Percentiles rank a stretch among this genome's conserved stretches.
phyloP scores from a whole-genome alignment of 2,329 filamentous ascomycete genomes.

The Geosmithia morbida region DNA sequence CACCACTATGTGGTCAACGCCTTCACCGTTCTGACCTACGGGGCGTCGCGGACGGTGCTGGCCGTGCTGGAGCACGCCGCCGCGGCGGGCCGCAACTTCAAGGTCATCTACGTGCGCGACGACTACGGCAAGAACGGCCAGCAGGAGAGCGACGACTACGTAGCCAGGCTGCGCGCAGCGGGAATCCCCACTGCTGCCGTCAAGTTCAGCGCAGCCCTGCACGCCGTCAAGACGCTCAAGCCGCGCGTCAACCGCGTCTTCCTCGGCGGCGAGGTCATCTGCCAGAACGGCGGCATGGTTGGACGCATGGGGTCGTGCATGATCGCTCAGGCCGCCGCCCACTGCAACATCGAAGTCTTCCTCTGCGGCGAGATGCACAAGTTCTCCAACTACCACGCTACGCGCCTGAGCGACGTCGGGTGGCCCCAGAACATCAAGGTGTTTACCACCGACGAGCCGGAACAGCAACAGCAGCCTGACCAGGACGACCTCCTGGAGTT shows the following conservation, averaged over 20 bases:
- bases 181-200: slow-evolving; percentile 64
- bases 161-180: slow-evolving; percentile 53
- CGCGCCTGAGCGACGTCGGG: slow-evolving; percentile 68
- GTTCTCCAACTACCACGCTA: slow-evolving; percentile 64
- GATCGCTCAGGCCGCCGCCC: slow-evolving; percentile 66
- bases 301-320: slow-evolving; percentile 77
- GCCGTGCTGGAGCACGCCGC: slow-evolving; percentile 57
- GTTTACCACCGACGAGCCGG: slow-evolving; percentile 42
- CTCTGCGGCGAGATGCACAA: slow-evolving; percentile 95
- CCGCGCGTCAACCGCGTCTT: slow-evolving; percentile 51
- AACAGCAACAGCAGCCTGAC: slow-evolving; percentile 23
- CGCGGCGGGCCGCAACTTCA: slow-evolving; percentile 53
- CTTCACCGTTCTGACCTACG: slow-evolving; percentile 76
- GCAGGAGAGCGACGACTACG: slow-evolving; percentile 55
- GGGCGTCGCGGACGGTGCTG: slow-evolving; percentile 72
- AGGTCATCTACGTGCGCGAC: slow-evolving; percentile 66
- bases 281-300: slow-evolving; percentile 88
- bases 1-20: slow-evolving; percentile 67
- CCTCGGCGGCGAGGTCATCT: slow-evolving; percentile 69
- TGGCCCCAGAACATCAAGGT: slow-evolving; percentile 65
- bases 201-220: slow-evolving; percentile 53
- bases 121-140: slow-evolving; percentile 21
- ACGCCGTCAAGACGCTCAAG: slow-evolving; percentile 44
- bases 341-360: slow-evolving; percentile 62
- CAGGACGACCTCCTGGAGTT: slow-evolving; percentile 51